These are phyloP conservation scores for Corymbia maculata DNA, from an alignment of 345 rosid species.

Conservation along the genomic window DNA sequence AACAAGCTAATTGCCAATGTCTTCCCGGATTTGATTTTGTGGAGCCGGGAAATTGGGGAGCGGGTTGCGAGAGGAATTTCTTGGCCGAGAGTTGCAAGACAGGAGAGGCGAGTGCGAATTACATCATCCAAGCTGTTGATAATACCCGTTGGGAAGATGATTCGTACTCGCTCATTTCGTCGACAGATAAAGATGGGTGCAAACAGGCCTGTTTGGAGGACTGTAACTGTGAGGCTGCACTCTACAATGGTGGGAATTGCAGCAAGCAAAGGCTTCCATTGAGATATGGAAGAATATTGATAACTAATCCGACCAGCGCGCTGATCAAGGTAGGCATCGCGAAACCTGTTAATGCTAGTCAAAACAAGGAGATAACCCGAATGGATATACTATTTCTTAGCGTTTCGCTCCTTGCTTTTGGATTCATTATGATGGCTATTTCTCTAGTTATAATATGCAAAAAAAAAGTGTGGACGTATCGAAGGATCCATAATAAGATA, in stretches of 20 bases:
- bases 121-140: not conserved
- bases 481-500: not conserved
- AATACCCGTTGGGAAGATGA: not conserved
- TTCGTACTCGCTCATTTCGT: not conserved
- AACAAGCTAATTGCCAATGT: not conserved
- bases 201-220: conserved; percentile 7
- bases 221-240: conserved; percentile 20
- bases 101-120: not conserved
- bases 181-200: not conserved
- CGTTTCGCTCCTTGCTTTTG: not conserved
- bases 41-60: not conserved
- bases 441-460: not conserved
- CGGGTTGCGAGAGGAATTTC: conserved; percentile 13
- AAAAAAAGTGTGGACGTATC: not conserved
- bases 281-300: conserved; percentile 2
- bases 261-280: conserved; percentile 15
- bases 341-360: not conserved
- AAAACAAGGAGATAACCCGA: not conserved
- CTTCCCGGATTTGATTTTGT: not conserved
- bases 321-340: conserved; percentile 6
- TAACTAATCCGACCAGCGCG: not conserved
- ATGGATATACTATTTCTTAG: not conserved
- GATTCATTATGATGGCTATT: not conserved
- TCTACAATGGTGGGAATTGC: not conserved
- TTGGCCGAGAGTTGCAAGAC: not conserved